phyloP scores from a whole-genome alignment of 1,284 basidiomycete genomes.

The Moesziomyces aphidis region DNA sequence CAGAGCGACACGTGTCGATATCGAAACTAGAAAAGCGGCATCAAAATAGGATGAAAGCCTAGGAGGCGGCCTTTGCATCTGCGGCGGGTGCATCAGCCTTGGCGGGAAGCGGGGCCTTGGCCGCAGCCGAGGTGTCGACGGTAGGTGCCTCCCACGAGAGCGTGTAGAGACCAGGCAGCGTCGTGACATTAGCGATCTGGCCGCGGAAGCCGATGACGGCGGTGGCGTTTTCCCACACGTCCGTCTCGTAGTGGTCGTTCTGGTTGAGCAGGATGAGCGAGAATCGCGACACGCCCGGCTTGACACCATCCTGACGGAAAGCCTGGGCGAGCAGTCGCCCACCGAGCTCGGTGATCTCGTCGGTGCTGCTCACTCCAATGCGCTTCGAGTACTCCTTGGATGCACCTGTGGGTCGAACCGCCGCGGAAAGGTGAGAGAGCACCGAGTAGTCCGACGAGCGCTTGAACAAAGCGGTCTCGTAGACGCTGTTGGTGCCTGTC shows the following conservation, averaged over 20 bases:
- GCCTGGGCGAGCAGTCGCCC: constrained; percentile 37
- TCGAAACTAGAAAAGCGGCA: no score
- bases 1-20: no score
- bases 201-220: constrained; percentile 39
- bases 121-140: not conserved
- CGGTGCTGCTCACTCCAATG: constrained; percentile 42
- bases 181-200: constrained; percentile 32
- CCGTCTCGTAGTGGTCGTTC: constrained; percentile 55
- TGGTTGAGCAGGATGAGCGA: constrained; percentile 50
- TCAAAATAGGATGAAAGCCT: no score
- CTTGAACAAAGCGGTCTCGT: constrained; percentile 26
- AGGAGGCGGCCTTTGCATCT: not conserved
- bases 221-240: constrained; percentile 18
- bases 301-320: constrained; percentile 40
- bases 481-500: constrained; percentile 14
- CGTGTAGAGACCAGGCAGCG: constrained; percentile 36
- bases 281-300: constrained; percentile 29
- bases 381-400: constrained; percentile 24
- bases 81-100: not conserved
- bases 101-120: no score
- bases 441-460: constrained; percentile 41
- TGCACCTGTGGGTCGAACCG: constrained; percentile 29
- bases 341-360: constrained; percentile 30
- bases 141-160: constrained; percentile 45
- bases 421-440: constrained; percentile 44